Conservation (phyloP, 1,284 basidiomycete species). For the Cryptococcus maquisensis region DNA sequence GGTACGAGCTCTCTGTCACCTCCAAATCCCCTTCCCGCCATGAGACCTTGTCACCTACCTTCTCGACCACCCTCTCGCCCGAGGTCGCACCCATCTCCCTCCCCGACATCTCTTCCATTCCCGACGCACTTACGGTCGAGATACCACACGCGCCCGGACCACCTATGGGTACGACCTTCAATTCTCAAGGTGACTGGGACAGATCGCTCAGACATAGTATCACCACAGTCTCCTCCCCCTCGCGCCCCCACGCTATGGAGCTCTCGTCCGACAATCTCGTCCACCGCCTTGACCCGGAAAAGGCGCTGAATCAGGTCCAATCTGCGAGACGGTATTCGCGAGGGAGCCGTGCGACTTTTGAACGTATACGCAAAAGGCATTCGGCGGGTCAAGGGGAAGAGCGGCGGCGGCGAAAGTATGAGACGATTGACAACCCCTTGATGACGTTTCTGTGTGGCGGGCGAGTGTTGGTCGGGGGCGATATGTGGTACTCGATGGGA, state of each 20-base stretch:
- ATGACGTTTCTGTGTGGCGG: constrained; percentile 67
- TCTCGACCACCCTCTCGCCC: background rate
- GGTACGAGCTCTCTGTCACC: background rate
- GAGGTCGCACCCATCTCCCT: background rate
- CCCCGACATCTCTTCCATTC: background rate
- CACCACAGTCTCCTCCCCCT: constrained; percentile 21
- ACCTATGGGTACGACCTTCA: background rate
- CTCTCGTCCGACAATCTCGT: constrained; percentile 28
- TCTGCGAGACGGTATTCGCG: background rate
- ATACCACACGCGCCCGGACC: background rate
- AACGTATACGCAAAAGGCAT: background rate
- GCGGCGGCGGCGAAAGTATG: constrained; percentile 12
- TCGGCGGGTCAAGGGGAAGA: background rate
- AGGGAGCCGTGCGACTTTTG: background rate
- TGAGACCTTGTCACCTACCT: background rate
- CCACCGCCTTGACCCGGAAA: constrained; percentile 2
- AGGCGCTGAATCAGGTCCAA: background rate
- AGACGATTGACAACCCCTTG: constrained; percentile 24
- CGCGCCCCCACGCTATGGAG: constrained; percentile 9
- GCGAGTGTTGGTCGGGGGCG: constrained; percentile 72
- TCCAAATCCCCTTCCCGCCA: background rate
- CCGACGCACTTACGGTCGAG: background rate
- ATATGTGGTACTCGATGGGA: constrained; percentile 72
- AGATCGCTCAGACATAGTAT: constrained; percentile 16
- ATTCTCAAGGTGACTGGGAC: constrained; percentile 3